Evolutionary conservation across 2,329 filamentous ascomycete species (phyloP).

Genomic region (Penicillium sp.): DNA sequence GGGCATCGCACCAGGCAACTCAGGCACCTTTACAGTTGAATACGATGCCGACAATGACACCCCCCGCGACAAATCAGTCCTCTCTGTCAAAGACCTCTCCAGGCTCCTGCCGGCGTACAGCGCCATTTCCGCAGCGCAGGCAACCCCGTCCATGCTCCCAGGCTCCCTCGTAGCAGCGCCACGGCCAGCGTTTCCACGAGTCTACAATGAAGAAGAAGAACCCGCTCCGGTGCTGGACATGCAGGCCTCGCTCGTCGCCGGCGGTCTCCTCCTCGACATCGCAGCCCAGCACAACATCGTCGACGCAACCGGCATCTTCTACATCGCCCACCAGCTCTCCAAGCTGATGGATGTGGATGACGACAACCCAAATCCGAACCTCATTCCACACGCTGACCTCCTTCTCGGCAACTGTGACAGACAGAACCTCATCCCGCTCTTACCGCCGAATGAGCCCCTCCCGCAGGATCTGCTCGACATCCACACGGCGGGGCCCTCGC

Average conservation of each 20-base stretch:
- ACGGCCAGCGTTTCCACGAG: constrained; percentile 32
- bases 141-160: constrained; percentile 38
- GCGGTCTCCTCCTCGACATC: constrained; percentile 30
- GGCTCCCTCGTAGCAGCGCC: constrained; percentile 32
- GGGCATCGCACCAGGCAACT: constrained; percentile 3
- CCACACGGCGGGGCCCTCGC: not conserved
- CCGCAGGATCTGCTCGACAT: constrained; percentile 21
- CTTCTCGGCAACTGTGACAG: constrained; percentile 27
- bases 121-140: constrained; percentile 18
- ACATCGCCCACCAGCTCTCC: constrained; percentile 25
- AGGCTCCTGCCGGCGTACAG: constrained; percentile 4
- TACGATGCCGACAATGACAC: not conserved
- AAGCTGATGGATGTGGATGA: constrained; percentile 4
- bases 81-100: constrained; percentile 21
- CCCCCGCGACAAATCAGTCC: not conserved
- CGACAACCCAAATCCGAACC: not conserved
- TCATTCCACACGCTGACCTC: constrained; percentile 19
- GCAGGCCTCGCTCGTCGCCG: constrained; percentile 31
- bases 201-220: constrained; percentile 26
- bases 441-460: constrained; percentile 16
- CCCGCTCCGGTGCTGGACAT: constrained; percentile 29
- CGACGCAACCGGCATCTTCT: constrained; percentile 28
- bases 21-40: constrained; percentile 22
- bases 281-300: constrained; percentile 33
- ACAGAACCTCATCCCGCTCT: constrained; percentile 21